Evolutionary conservation across 345 rosid species (phyloP), one percentile per base, ranked within the genome.

Genomic region (Reutealis trisperma): DNA sequence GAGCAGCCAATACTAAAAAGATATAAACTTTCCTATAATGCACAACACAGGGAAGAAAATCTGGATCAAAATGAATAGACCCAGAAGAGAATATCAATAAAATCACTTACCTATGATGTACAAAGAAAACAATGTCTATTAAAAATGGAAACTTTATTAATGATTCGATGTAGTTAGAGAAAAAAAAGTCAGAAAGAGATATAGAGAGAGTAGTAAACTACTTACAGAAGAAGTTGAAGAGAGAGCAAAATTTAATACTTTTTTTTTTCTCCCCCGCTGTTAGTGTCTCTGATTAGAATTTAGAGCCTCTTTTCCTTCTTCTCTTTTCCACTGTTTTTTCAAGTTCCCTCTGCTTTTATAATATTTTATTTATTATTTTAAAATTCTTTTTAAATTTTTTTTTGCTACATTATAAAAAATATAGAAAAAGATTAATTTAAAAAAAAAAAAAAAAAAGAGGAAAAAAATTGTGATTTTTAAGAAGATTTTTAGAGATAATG

Each of bases 101-200:
- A 55, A 71, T 71, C 16, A 71, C 63, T 70, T 55, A 12, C 47
- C 25, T 21, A 34, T 30, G 15, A 51, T 24, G n/a, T 15, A 27
- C 42, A 58, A 34, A 12, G 15, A 51, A 54, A 27, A 45, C 25
- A 10, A 21, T 16, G 21, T 12, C 34, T 51, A 67, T 27, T n/a
- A 37, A 75, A 24, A 44, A 6, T 24, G 42, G 60, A 47, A 76
- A 59, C 74, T 68, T 42, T 9, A 25, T 32, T 55, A 75, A 51
- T 64, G 30, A 15, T 15, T 22, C 10, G 49, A 59, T 11, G 37
- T 15, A 60, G 14, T 59, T 37, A 37, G 41, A n/a, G n/a, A n/a
- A n/a, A n/a, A n/a, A n/a, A n/a, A n/a, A n/a, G n/a, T n/a, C n/a
- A n/a, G 13, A 71, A 13, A 54, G 44, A 68, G 47, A 21, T n/a